Conservation (phyloP, 192 early-diverging fungal species). For the Coemansia sp. region DNA sequence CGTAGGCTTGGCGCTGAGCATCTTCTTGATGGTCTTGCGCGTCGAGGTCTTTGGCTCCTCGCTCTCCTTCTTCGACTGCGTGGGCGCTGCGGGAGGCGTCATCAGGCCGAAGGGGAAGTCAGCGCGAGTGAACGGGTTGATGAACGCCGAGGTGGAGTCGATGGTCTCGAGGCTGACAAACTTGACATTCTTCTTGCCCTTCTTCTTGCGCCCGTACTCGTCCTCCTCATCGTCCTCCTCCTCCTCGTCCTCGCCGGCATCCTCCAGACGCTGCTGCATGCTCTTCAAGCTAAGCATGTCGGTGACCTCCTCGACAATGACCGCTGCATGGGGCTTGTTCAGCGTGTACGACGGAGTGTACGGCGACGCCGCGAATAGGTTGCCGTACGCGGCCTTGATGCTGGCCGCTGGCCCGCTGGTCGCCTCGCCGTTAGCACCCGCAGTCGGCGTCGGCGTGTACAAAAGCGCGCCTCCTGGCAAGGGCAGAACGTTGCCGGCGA, state of each 20-base stretch:
- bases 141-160: slow-evolving; percentile 38
- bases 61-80: slow-evolving; percentile 14
- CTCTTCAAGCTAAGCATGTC: slow-evolving; percentile 51
- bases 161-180: slow-evolving; percentile 44
- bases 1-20: slow-evolving; percentile 19
- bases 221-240: slow-evolving; percentile 37
- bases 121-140: slow-evolving; percentile 48
- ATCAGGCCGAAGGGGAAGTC: slow-evolving; percentile 53
- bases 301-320: slow-evolving; percentile 49
- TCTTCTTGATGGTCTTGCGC: slow-evolving; percentile 47
- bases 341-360: slow-evolving; percentile 54
- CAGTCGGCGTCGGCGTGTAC: slow-evolving; percentile 49
- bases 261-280: slow-evolving; percentile 39
- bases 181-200: slow-evolving; percentile 32
- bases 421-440: slow-evolving; percentile 20
- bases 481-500: slow-evolving; percentile 47
- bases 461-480: slow-evolving; percentile 49
- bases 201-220: slow-evolving; percentile 40
- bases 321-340: slow-evolving; percentile 50
- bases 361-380: slow-evolving; percentile 46
- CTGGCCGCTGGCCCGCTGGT: slow-evolving; percentile 43
- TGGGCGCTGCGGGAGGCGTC: slow-evolving; percentile 25
- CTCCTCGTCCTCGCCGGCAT: slow-evolving; percentile 35
- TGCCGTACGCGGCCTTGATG: slow-evolving; percentile 51
- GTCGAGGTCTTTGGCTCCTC: slow-evolving; percentile 22